Evolutionary conservation across 179 eudicot species (phyloP).

Genomic region (Gypsophila paniculata): DNA sequence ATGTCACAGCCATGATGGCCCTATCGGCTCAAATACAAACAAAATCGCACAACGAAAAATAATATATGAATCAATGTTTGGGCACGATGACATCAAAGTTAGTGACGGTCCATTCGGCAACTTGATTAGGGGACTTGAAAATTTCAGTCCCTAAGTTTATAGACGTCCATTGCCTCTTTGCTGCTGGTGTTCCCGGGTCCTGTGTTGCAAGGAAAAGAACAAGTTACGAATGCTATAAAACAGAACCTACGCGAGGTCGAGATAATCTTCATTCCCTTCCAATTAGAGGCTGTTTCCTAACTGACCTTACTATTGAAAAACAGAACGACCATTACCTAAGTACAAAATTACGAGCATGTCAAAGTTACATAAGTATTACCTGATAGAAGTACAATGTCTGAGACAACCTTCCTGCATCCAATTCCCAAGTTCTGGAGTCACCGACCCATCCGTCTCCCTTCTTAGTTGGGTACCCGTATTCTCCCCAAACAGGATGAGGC

Average conservation of each 20-base stretch:
- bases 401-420: slow-evolving; percentile 60
- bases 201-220: slow-evolving; percentile 11
- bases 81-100: slow-evolving; percentile 43
- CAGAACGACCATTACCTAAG: no score
- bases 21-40: neutral
- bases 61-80: neutral
- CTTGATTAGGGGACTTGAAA: slow-evolving; percentile 35
- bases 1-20: no score
- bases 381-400: slow-evolving; percentile 54
- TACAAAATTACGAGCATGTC: no score
- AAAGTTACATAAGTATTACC: slow-evolving; percentile 24
- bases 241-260: no score
- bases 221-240: neutral
- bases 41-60: neutral
- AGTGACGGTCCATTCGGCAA: slow-evolving; percentile 57
- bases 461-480: slow-evolving; percentile 50
- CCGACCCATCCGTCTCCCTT: slow-evolving; percentile 57
- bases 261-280: no score
- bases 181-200: slow-evolving; percentile 59
- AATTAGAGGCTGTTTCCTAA: no score
- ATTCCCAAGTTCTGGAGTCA: slow-evolving; percentile 56
- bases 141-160: slow-evolving; percentile 54
- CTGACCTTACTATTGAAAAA: no score
- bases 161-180: slow-evolving; percentile 46
- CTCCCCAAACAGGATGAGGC: slow-evolving; percentile 67